A percentile compares a stretch with the other conserved stretches of the same genome.
These are phyloP conservation scores for Iris pallida DNA, from an alignment of 116 monocot species.

Conservation along the genomic window DNA sequence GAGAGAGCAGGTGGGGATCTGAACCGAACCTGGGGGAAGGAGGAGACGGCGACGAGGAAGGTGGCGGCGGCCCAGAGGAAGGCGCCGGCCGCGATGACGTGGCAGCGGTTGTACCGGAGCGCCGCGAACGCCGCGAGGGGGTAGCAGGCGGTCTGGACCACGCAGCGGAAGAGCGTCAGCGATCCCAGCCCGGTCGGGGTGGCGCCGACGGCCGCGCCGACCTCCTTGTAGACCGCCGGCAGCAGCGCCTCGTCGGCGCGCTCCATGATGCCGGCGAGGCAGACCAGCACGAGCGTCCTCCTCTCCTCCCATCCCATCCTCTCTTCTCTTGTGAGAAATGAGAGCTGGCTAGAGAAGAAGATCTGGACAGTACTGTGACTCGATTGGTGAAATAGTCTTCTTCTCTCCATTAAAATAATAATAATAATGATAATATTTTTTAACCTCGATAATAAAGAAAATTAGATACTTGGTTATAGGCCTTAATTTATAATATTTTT, in stretches of 20 bases:
- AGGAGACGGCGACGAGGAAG: constrained; percentile 79
- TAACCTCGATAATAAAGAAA: too few species aligned
- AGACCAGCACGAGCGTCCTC: constrained; percentile 67
- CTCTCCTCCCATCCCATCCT: constrained; percentile 24
- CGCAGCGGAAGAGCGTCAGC: constrained; percentile 76
- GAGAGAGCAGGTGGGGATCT: too few species aligned
- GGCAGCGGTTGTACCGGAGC: constrained; percentile 60
- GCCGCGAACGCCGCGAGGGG: constrained; percentile 83
- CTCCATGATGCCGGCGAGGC: constrained; percentile 91
- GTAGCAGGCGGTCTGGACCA: constrained; percentile 79
- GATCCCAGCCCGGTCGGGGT: constrained; percentile 62
- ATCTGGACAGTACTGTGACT: too few species aligned
- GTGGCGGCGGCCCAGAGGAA: constrained; percentile 95
- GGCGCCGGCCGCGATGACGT: constrained; percentile 82
- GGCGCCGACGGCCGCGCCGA: constrained; percentile 58
- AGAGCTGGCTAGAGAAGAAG: neutral
- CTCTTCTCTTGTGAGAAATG: neutral
- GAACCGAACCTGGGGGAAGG: constrained; percentile 60
- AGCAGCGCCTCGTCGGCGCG: constrained; percentile 88
- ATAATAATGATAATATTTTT: too few species aligned
- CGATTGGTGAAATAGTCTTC: too few species aligned
- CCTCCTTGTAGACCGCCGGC: constrained; percentile 83
- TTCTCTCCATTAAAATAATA: too few species aligned
- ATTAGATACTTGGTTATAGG: too few species aligned
- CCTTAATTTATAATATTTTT: too few species aligned